Base-by-base conservation (phyloP, 179 eudicot genomes). In the Silene vulgaris region DNA sequence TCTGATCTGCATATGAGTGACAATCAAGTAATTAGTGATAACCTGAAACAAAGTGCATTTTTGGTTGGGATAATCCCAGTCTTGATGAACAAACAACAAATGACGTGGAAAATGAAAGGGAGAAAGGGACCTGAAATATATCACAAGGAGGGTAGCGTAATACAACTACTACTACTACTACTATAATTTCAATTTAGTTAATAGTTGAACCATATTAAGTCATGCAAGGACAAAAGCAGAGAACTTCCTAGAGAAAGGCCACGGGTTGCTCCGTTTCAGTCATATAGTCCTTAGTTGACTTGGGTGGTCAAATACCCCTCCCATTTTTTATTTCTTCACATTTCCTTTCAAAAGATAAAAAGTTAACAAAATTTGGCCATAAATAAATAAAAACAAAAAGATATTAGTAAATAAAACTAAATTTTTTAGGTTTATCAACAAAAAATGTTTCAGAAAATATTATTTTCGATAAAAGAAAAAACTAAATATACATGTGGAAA, bases 1-100 rank as follows among this genome's bases (percentile, higher is more conserved):
- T 81, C 97, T 89, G 40, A 90, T 74, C 99, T 92, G 89, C 8
- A 82, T 72, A 69, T 73, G 69, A 35, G 69, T 9, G 17, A 11
- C 6, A 50, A 16, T 52, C 19, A 64, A 69, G 45, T 9, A 23
- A 21, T 72, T 63, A 77, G 73, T 23, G 32, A 17, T 40, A 54
- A 64, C 28, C 29, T 56, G 70, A 32, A 35, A 40, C 45, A 6
- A 37, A 19, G 28, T 76, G 21, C 26, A 35, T 19, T 26, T 35
- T 65, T 32, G 2, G 20, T 13, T 20, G 1, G 48, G 12, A 37
- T 32, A 7, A 14, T 29, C 69, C 45, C 21, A 65, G 32, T 65
- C n/a, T 26, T 13, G 40, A 35, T 26, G 63, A 26, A n/a, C 60
- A 56, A 16, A n/a, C 35, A 5, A 63, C 35, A 63, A 21, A 63